Percentiles rank a stretch among this genome's conserved stretches.
These are phyloP conservation scores for Eragrostis tef DNA, from an alignment of 202 grass and related monocot genomes.

Conservation along the genomic window DNA sequence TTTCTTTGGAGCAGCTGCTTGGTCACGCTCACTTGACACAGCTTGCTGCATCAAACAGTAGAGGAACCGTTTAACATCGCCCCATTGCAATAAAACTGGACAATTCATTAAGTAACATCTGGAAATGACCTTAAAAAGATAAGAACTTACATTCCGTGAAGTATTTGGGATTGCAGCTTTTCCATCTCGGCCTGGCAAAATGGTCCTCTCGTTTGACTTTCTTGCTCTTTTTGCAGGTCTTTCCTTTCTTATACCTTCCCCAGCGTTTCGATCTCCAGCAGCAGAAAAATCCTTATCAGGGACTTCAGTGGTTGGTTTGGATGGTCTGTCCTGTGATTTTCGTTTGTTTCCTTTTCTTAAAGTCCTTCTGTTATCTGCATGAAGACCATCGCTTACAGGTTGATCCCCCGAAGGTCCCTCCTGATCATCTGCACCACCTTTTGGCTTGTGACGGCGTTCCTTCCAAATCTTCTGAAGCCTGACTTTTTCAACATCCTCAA, in stretches of 20 bases:
- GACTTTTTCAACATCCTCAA: constrained; percentile 87
- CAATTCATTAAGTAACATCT: constrained; percentile 8
- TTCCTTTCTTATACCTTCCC: constrained; percentile 36
- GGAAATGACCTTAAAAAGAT: not conserved
- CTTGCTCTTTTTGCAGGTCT: constrained; percentile 55
- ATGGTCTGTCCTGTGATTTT: constrained; percentile 43
- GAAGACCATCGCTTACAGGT: constrained; percentile 12
- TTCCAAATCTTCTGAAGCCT: constrained; percentile 61
- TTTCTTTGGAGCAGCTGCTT: constrained; percentile 40
- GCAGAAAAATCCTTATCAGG: constrained; percentile 16
- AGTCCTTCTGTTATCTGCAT: constrained; percentile 31
- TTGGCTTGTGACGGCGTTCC: constrained; percentile 35
- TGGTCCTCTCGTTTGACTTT: constrained; percentile 38
- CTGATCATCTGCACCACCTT: constrained; percentile 43
- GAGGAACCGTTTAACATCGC: constrained; percentile 25
- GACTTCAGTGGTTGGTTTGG: constrained; percentile 43
- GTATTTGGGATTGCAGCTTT: constrained; percentile 33
- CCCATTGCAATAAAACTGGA: constrained; percentile 2
- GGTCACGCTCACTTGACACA: constrained; percentile 5
- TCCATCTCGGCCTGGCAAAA: constrained; percentile 28
- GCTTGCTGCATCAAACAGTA: constrained; percentile 51
- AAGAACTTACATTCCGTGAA: constrained; percentile 42
- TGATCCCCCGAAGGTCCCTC: constrained; percentile 42
- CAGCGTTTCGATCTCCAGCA: constrained; percentile 18
- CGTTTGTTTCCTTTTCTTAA: constrained; percentile 54